Evolutionary conservation across 805 yeast genomes (phyloP), one percentile per base, ranked within the genome.

Genomic region (Wickerhamomyces silvicola): DNA sequence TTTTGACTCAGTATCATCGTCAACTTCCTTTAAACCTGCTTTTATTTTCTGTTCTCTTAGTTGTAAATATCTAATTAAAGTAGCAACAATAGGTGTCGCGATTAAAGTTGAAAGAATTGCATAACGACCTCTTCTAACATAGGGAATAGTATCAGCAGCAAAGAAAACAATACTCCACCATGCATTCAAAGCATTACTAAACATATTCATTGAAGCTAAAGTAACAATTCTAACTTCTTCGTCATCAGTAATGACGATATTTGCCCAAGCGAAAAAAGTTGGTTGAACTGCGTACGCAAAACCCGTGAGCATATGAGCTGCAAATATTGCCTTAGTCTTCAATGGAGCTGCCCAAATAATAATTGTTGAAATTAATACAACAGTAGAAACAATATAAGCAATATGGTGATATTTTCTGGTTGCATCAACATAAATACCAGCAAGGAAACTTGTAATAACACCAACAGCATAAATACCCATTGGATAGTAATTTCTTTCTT

Each of bases 171-270:
- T 37, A 1, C 74, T 62, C 78, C 80, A 75, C 81, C 81, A 75
- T 2, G 80, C 78, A 48, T 74, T 75, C 7, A 75, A 74, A 2
- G 78, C 76, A 43, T 72, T 68, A 18, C 75, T 68, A 50, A 73
- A 72, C 78, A 74, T 73, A 50, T 75, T 75, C 80, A 75, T 75
- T 0, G 78, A 72, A 0, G 79, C 83, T 30, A 78, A 56, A 2
- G 75, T 78, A 28, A 78, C 60, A 0, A 83, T 80, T 46, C 83
- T 62, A 45, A 74, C 80, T 56, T 78, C 75, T 17, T 72, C 50
- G 50, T 78, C 84, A 39, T 71, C 64, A 20, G 68, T 64, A 39
- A 78, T 72, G 1, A 73, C 71, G 28, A 72, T 59, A 42, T 76
- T 75, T 3, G 79, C 79, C 81, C 82, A 76, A 0, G 81, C 72